These are phyloP conservation scores for Nevesoporus exiguus DNA, from an alignment of 768 basidiomycete species.

Conservation along the genomic window DNA sequence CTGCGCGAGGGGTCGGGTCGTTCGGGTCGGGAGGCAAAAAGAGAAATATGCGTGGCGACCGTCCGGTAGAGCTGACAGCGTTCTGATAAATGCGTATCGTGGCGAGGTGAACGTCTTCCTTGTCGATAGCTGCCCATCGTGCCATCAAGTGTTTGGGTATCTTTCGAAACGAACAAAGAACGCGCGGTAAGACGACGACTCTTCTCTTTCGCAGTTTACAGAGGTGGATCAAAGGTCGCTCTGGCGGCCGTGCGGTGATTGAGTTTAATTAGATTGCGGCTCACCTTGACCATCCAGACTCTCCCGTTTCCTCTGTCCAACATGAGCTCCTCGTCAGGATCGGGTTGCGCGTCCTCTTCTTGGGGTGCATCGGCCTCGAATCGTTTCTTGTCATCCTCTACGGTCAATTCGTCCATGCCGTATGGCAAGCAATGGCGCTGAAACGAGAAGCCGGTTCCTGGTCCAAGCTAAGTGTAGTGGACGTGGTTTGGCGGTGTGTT, in stretches of 20 bases:
- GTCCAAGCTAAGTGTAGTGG: too few relatives aligned
- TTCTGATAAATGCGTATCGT: constrained; percentile 76
- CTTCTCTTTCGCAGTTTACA: not conserved
- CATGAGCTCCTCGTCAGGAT: constrained; percentile 82
- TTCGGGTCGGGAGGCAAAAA: constrained; percentile 57
- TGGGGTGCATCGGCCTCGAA: constrained; percentile 52
- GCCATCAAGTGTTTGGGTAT: constrained; percentile 86
- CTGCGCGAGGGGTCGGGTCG: constrained; percentile 36
- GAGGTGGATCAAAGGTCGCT: not conserved
- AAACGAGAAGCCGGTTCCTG: not conserved
- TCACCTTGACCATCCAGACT: constrained; percentile 85
- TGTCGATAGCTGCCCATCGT: constrained; percentile 73
- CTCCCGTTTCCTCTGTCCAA: constrained; percentile 68
- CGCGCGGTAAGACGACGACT: not conserved
- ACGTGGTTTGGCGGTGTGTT: not conserved
- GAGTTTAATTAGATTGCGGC: constrained; percentile 13
- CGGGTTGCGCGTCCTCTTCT: constrained; percentile 66
- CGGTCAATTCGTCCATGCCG: constrained; percentile 33
- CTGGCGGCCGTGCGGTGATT: not conserved
- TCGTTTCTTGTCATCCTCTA: constrained; percentile 69
- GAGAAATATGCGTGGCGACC: constrained; percentile 60
- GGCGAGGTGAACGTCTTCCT: constrained; percentile 77
- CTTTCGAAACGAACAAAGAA: constrained; percentile 37
- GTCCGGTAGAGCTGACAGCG: constrained; percentile 40
- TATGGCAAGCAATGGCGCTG: too few relatives aligned